Evolutionary conservation across 306 rosid genomes (phyloP), one percentile per base, ranked within the genome.

Genomic region (Begonia loranthoides): DNA sequence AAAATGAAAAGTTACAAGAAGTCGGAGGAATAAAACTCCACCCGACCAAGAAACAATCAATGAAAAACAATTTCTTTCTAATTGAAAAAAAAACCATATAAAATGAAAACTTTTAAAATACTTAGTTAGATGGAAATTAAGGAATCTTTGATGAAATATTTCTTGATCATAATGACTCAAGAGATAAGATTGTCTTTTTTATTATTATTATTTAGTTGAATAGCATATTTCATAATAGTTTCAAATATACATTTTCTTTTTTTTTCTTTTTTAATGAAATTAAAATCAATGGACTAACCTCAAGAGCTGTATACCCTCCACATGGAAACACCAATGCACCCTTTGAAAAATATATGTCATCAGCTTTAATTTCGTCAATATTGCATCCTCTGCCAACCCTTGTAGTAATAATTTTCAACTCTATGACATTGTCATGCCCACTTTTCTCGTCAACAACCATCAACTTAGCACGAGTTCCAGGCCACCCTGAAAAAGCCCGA

Each of bases 401-500:
- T 4, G 95, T 82, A 46, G 83, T 79, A 57, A 89, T 73, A 64
- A 89, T 60, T 78, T 89, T 89, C 43, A 89, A 70, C 65, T 82
- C 95, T 64, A 79, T 34, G 45, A 74, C 70, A 54, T 75, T 70
- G 54, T 34, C 36, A 12, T 72, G 66, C 45, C 82, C 79, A 53
- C 60, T 72, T 67, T 70, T 74, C 56, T 75, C 34, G 49, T 76
- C 81, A 58, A 62, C 58, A 14, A 64, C 61, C 52, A 64, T 67
- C 57, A 85, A 61, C 76, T 80, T 82, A 19, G 95, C 84, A 58
- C 78, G 75, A 56, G 95, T 79, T 75, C 97, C 95, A 28, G 95
- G 97, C 94, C 97, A 85, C 47, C 97, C 97, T 85, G 95, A 79
- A 77, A 89, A 85, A 36, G 95, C 95, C 62, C 97, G 95, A 62